Evolutionary conservation across 2,329 filamentous ascomycete species (phyloP), one percentile per base, ranked within the genome.

Genomic region (Colletotrichum sp.): DNA sequence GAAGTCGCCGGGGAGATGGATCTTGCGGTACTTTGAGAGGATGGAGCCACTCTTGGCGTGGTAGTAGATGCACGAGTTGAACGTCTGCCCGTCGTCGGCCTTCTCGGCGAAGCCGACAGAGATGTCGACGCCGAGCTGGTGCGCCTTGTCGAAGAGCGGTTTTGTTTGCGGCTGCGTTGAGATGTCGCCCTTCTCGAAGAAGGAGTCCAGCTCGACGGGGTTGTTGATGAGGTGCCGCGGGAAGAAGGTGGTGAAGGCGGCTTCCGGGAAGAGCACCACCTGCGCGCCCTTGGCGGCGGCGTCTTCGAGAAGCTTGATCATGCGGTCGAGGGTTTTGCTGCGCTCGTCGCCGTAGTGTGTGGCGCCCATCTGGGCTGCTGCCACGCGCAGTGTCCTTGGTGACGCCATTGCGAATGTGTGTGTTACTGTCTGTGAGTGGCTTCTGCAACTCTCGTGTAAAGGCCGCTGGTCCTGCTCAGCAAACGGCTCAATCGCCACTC

Each of bases 161-260:
- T 86, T 86, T 13, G 87, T 84, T 77, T 88, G 86, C 3, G 86
- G 81, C 2, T 75, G 87, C 84, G 9, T 84, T 83, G 81, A 36
- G 79, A 79, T 24, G 87, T 84, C 52, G 86, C 86, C 77, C 85
- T 67, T 84, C 78, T 91, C 90, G 78, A 91, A 91, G 82, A 87
- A 90, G 8, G 79, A 78, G 63, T 87, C 87, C 14, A 91, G 81
- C 55, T 89, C 84, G 16, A 82, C 79, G 28, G 83, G 80, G 71
- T 88, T 85, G 10, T 85, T 80, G 74, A 90, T 86, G 59, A 90
- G 81, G 77, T 89, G 86, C 7, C 88, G 86, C 1, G 90, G 89
- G 79, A 91, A 91, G 84, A 92, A 91, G 1, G 89, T 91, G 1
- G 89, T 90, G 14, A 91, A 85, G 13, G 89, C 87, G n/a, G 86